Evolutionary conservation across 1,284 basidiomycete species (phyloP), one percentile per base, ranked within the genome.

Genomic region (Rhizopogon parksii): DNA sequence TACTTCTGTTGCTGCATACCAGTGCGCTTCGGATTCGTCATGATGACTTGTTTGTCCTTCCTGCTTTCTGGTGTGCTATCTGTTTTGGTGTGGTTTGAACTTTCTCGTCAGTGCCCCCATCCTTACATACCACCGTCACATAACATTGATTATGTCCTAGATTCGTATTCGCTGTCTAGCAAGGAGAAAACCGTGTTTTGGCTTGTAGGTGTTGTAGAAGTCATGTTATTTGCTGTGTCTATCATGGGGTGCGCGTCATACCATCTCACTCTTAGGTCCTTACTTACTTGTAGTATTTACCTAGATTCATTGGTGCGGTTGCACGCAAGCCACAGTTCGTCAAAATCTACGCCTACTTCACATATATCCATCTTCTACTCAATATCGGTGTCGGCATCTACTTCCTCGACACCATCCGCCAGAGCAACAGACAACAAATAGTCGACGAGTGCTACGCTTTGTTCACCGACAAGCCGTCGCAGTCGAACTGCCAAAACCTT

Each of bases 1-100:
- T 75, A 68, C 3, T 83, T 78, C 60, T 85, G 83, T 59, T 83
- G 72, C 57, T 85, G 83, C 59, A 62, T 85, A 56, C 78, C 81
- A 39, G 77, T 82, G n/a, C 74, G 83, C 51, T 52, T 78, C 3
- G 82, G 83, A 32, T 80, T 83, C 34, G 71, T 80, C 47, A 60
- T 76, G 46, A 73, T 80, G 68, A 72, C 79, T 24, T 53, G 75
- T 2, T 61, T 83, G 8, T 75, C 74, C 1, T 73, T 81, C 45
- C 57, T 83, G 19, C 63, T 84, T 27, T 69, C 77, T 2, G 76
- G 75, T 2, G 51, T 76, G 14, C 66, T 82, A 36, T 68, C 78
- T 8, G 63, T 79, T 56, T 61, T 80, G 43, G 57, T 82, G 17
- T 85, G 79, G 80, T 80, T 78, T 59, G 78, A 81, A 58, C 65